Percentiles rank a stretch among this genome's conserved stretches.
Conservation (phyloP, 805 yeast species). For the Ogataea ganodermae region DNA sequence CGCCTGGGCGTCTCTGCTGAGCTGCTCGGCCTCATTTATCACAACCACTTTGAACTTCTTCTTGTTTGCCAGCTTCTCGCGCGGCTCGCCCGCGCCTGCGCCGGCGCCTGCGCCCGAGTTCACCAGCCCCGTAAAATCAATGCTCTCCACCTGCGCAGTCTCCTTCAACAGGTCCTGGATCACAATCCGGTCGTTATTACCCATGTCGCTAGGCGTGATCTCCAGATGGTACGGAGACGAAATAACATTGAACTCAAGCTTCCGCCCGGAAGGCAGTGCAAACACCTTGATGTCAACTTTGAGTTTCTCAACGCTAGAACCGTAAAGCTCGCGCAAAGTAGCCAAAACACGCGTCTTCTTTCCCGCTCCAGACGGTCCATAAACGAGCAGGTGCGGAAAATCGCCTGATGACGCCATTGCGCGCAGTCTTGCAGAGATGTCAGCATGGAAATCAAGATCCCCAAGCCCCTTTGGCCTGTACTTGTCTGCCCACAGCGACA, state of each 20-base stretch:
- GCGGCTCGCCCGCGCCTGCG: background rate
- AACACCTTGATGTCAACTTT: slow-evolving; percentile 90
- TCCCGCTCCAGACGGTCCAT: slow-evolving; percentile 98
- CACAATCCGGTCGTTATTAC: slow-evolving; percentile 91
- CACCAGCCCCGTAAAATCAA: slow-evolving; percentile 64
- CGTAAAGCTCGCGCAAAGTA: slow-evolving; percentile 76
- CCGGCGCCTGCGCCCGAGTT: slow-evolving; percentile 10
- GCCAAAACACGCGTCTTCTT: slow-evolving; percentile 91
- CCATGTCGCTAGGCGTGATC: slow-evolving; percentile 96
- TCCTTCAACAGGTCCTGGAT: slow-evolving; percentile 93
- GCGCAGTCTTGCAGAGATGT: slow-evolving; percentile 61
- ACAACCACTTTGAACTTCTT: slow-evolving; percentile 77
- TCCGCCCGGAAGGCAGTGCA: slow-evolving; percentile 68
- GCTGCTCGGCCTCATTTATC: slow-evolving; percentile 87
- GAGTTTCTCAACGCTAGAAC: slow-evolving; percentile 76
- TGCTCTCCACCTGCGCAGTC: slow-evolving; percentile 92
- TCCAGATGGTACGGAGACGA: slow-evolving; percentile 90
- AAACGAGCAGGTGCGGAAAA: slow-evolving; percentile 87
- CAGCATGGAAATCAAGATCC: slow-evolving; percentile 64
- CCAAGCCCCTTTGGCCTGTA: slow-evolving; percentile 75
- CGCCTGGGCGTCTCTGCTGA: slow-evolving; percentile 93
- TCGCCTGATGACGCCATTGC: slow-evolving; percentile 64
- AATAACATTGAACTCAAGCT: slow-evolving; percentile 89
- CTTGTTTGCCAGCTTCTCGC: slow-evolving; percentile 21
- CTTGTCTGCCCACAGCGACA: slow-evolving; percentile 98